Percentiles rank a stretch among this genome's conserved stretches.
Conservation (phyloP, 140 eudicot species). For the Senecio squalidus region DNA sequence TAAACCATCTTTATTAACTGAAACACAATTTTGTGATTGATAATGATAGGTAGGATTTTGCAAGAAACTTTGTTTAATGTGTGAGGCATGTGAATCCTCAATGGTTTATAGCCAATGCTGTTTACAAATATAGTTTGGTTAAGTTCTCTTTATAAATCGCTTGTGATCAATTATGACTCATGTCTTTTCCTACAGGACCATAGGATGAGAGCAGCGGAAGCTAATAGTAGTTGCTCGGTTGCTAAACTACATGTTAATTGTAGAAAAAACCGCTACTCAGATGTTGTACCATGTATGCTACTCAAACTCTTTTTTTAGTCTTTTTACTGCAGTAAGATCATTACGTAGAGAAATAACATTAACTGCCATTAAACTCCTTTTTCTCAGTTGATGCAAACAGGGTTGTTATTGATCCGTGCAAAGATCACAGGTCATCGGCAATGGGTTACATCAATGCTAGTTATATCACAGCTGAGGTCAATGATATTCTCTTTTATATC, state of each 20-base stretch:
- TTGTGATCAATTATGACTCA: slow-evolving; percentile 2
- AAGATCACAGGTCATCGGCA: slow-evolving; percentile 71
- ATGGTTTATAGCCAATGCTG: background rate
- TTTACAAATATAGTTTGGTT: background rate
- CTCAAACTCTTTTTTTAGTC: background rate
- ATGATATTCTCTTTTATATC: background rate
- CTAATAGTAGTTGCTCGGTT: slow-evolving; percentile 55
- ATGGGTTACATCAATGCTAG: slow-evolving; percentile 95
- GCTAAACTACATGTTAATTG: slow-evolving; percentile 55
- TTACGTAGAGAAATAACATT: background rate
- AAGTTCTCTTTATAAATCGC: background rate
- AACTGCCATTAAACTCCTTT: background rate
- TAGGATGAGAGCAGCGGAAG: slow-evolving; percentile 63
- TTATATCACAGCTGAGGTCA: slow-evolving; percentile 38
- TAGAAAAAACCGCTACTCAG: slow-evolving; percentile 81
- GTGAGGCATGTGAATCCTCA: background rate
- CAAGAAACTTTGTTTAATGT: background rate
- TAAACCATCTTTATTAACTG: background rate
- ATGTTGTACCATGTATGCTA: slow-evolving; percentile 77
- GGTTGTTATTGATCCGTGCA: slow-evolving; percentile 74
- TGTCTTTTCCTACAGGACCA: slow-evolving; percentile 43
- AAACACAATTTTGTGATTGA: background rate
- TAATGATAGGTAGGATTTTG: background rate
- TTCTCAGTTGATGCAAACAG: slow-evolving; percentile 77
- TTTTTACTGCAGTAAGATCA: background rate